These are phyloP conservation scores for Hymenoscyphus fraxineus DNA, from an alignment of 2,329 filamentous ascomycete species.

Conservation along the genomic window DNA sequence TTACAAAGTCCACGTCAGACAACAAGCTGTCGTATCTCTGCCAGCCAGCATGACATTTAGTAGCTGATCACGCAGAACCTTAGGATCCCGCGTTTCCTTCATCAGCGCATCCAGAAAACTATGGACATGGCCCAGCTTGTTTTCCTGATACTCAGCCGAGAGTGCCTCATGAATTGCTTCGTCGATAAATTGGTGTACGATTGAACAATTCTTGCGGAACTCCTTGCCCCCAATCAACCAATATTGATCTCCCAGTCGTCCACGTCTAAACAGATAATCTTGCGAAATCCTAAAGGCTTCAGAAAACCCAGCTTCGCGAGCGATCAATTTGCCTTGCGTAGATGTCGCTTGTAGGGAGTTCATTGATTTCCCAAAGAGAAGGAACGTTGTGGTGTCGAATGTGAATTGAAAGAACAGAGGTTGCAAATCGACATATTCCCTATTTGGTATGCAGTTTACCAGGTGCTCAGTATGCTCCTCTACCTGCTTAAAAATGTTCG, in stretches of 20 bases:
- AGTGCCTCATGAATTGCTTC: neutral
- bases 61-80: constrained; percentile 1
- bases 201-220: neutral
- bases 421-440: neutral
- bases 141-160: neutral
- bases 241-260: neutral
- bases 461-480: neutral
- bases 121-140: neutral
- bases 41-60: constrained; percentile 37
- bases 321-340: neutral
- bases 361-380: constrained; percentile 4
- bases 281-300: neutral
- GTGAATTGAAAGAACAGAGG: constrained; percentile 3
- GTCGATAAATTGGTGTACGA: neutral
- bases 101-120: neutral
- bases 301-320: neutral
- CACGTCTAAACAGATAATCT: neutral
- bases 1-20: neutral
- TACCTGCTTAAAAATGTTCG: neutral
- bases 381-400: neutral
- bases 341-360: neutral
- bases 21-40: constrained; percentile 18
- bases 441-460: neutral
- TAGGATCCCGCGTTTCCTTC: neutral
- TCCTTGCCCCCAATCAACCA: neutral